phyloP scores from a whole-genome alignment of 306 rosid genomes.

The Trichosanthes cucumerina region DNA sequence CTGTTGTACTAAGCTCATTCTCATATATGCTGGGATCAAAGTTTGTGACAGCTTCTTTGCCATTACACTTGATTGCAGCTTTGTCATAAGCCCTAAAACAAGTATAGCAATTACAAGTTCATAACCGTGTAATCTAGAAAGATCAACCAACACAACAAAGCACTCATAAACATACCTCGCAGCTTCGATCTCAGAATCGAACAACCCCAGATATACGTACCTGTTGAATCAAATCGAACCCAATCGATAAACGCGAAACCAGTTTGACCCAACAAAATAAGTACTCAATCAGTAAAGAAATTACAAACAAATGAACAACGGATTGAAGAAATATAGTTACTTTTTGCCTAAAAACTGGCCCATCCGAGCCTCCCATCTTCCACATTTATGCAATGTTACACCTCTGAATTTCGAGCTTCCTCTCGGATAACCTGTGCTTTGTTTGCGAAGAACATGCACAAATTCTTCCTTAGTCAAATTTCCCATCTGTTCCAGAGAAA shows the following conservation, averaged over 20 bases:
- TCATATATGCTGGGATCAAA: constrained; percentile 90
- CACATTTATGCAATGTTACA: constrained; percentile 96
- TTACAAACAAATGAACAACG: background rate
- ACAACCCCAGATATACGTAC: constrained; percentile 87
- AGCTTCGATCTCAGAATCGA: constrained; percentile 89
- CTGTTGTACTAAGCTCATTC: constrained; percentile 51
- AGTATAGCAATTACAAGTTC: background rate
- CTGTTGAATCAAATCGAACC: constrained; percentile 30
- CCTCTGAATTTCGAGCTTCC: constrained; percentile 98
- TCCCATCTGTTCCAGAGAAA: constrained; percentile 49
- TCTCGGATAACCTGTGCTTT: constrained; percentile 94
- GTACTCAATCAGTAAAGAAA: background rate
- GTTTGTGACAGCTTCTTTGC: constrained; percentile 94
- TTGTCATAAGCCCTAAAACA: constrained; percentile 79
- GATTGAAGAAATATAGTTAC: constrained; percentile 21
- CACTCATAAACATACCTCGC: constrained; percentile 44
- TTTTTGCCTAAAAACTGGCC: constrained; percentile 97
- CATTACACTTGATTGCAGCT: constrained; percentile 94
- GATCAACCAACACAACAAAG: background rate
- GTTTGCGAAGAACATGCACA: constrained; percentile 98
- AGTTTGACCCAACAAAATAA: background rate
- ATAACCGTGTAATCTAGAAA: background rate
- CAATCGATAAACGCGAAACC: background rate
- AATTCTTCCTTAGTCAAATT: constrained; percentile 90
- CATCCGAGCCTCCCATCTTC: constrained; percentile 99